These are phyloP conservation scores for Fusarium fujikuroi DNA, from an alignment of 2,329 filamentous ascomycete species.

Conservation along the genomic window DNA sequence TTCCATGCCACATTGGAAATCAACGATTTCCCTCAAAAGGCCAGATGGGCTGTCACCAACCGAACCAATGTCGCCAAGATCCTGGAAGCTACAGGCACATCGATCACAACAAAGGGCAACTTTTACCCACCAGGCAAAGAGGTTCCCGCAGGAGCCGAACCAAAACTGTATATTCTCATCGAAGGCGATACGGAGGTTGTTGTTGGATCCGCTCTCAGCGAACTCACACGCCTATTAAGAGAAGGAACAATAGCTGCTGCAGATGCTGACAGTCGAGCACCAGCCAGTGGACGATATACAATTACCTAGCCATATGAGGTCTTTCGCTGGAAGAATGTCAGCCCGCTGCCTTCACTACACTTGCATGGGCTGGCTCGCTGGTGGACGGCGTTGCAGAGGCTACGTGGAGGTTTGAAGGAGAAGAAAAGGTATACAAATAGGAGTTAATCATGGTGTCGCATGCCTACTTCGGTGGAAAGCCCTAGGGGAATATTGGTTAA, in stretches of 20 bases:
- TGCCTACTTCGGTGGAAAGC: not conserved
- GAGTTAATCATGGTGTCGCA: slow-evolving; percentile 30
- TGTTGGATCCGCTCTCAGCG: slow-evolving; percentile 89
- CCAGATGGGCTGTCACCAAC: slow-evolving; percentile 98
- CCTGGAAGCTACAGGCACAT: slow-evolving; percentile 91
- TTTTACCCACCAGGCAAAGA: slow-evolving; percentile 88
- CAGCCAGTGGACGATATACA: slow-evolving; percentile 84
- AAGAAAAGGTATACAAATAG: slow-evolving; percentile 18
- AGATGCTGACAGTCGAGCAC: slow-evolving; percentile 84
- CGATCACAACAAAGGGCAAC: slow-evolving; percentile 95
- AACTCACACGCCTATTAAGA: slow-evolving; percentile 86
- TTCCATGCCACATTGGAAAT: slow-evolving; percentile 98
- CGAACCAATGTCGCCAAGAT: slow-evolving; percentile 99
- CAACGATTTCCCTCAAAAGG: slow-evolving; percentile 99
- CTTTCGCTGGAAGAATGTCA: not conserved
- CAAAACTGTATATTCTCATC: slow-evolving; percentile 98
- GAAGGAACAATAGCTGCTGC: slow-evolving; percentile 91
- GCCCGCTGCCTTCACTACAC: not conserved
- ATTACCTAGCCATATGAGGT: slow-evolving; percentile 70
- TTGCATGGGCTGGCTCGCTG: not conserved
- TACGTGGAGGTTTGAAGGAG: not conserved
- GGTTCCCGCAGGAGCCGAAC: slow-evolving; percentile 76
- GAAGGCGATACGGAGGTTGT: slow-evolving; percentile 96
- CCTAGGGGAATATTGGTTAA: slow-evolving; percentile 7
- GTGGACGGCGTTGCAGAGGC: slow-evolving; percentile 3